Conservation (phyloP, 176 grass and related monocot species). For the Phyllostachys edulis region DNA sequence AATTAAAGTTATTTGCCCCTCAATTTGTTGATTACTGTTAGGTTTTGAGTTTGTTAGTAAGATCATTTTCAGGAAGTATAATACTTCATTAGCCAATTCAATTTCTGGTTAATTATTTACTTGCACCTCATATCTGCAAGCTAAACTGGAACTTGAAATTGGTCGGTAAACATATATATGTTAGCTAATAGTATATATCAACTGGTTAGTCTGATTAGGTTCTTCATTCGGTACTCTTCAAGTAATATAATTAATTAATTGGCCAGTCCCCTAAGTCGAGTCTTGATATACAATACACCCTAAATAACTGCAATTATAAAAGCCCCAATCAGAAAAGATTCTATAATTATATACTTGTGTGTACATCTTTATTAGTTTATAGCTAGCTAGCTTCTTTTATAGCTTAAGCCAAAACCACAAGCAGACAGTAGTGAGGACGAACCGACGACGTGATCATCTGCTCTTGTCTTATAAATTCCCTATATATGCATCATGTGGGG, state of each 20-base stretch:
- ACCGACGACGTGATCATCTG: slow-evolving; percentile 13
- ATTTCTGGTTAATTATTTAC: background rate
- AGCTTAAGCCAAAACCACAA: slow-evolving; percentile 20
- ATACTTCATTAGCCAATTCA: background rate
- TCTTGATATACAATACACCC: background rate
- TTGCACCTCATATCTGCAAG: background rate
- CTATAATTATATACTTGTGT: background rate
- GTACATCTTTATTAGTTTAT: slow-evolving; percentile 4
- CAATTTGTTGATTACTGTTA: background rate
- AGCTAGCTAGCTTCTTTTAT: background rate
- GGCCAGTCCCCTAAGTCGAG: background rate
- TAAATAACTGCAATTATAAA: background rate
- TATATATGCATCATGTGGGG: slow-evolving; percentile 27
- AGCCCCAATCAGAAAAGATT: background rate
- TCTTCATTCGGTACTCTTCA: background rate
- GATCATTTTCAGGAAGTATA: background rate
- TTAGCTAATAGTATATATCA: background rate
- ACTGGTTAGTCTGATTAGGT: background rate
- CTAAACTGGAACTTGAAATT: background rate
- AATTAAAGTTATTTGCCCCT: background rate
- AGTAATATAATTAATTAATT: background rate
- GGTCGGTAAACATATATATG: background rate
- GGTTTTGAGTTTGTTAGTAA: background rate
- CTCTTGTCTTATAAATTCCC: slow-evolving; percentile 32
- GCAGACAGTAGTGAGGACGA: slow-evolving; percentile 24